These are phyloP conservation scores for Pouteria glomerata DNA, from an alignment of 148 eudicot species.

Conservation along the genomic window DNA sequence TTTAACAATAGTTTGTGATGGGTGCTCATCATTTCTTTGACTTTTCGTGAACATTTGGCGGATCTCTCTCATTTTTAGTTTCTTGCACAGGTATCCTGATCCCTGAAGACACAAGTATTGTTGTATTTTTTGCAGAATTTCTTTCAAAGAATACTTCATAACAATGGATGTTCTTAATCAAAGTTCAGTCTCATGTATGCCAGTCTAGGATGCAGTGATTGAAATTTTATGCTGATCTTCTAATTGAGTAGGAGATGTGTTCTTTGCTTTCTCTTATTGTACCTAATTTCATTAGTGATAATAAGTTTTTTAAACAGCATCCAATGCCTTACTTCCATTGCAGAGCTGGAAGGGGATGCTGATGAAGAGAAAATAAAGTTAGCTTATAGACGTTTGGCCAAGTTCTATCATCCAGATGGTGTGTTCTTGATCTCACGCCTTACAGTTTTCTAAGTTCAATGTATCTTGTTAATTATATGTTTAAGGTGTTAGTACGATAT, in stretches of 20 bases:
- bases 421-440: constrained; percentile 26
- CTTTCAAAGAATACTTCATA: not conserved
- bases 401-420: constrained; percentile 99
- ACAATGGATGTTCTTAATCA: not conserved
- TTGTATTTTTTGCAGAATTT: not conserved
- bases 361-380: constrained; percentile 70
- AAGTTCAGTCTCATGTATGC: not conserved
- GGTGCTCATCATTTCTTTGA: no score
- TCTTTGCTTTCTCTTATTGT: not conserved
- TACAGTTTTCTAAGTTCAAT: not conserved
- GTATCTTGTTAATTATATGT: not conserved
- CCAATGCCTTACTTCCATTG: constrained; percentile 10
- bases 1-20: not conserved
- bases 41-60: not conserved
- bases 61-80: not conserved
- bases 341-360: constrained; percentile 89
- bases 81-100: not conserved
- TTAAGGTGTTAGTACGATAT: not conserved
- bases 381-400: constrained; percentile 83
- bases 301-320: not conserved
- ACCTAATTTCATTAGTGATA: not conserved
- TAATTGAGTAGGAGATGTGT: not conserved
- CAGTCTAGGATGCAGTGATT: not conserved
- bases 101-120: not conserved
- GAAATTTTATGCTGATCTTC: not conserved